Evolutionary conservation across 441 rosid species (phyloP).

Genomic region (Jatropha podagrica): DNA sequence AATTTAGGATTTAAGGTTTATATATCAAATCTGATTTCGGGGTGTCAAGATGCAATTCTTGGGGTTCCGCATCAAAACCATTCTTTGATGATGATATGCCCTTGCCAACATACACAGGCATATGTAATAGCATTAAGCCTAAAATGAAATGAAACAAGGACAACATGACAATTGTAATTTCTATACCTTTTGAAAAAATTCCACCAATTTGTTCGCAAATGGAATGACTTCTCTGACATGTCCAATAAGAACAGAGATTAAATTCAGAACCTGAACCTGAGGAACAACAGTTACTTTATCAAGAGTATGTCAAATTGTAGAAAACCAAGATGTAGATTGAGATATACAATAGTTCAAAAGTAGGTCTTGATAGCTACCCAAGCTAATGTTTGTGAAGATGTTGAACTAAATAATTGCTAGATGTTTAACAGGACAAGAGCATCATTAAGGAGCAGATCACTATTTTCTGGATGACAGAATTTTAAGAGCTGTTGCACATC

Average conservation of each 20-base stretch:
- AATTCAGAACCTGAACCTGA: constrained; percentile 96
- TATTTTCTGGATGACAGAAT: not conserved
- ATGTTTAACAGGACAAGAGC: not conserved
- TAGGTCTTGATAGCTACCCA: not conserved
- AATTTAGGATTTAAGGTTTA: no score
- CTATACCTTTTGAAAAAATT: constrained; percentile 86
- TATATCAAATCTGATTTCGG: no score
- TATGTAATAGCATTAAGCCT: not conserved
- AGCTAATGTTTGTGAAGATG: not conserved
- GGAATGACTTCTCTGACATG: constrained; percentile 80
- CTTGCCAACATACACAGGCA: not conserved
- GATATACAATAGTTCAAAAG: not conserved
- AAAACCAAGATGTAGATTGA: not conserved
- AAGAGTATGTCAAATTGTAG: not conserved
- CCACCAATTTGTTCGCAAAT: constrained; percentile 72
- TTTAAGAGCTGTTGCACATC: not conserved
- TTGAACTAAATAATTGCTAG: not conserved
- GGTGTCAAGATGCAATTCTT: no score
- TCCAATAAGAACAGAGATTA: constrained; percentile 86
- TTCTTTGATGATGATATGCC: not conserved
- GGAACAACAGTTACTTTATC: constrained; percentile 1
- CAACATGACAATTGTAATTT: constrained; percentile 3
- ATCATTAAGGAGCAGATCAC: not conserved
- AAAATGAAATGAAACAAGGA: not conserved
- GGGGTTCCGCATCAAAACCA: not conserved